These are phyloP conservation scores for Fusarium goolgardi DNA, from an alignment of 2,329 filamentous ascomycete genomes.

Conservation along the genomic window DNA sequence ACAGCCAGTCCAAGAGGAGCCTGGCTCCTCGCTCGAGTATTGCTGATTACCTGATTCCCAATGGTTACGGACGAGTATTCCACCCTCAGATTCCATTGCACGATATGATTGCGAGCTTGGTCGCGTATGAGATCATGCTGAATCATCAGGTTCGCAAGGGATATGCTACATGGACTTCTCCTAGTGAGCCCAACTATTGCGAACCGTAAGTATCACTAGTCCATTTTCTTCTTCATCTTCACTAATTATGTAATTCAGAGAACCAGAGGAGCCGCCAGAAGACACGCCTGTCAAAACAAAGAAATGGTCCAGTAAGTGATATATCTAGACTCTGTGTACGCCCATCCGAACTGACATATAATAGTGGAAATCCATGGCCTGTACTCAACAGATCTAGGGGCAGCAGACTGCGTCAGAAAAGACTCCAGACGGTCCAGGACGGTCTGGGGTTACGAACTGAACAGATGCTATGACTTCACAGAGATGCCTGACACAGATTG, in stretches of 20 bases:
- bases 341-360: neutral
- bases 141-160: neutral
- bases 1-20: neutral
- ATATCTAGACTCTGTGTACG: neutral
- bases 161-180: neutral
- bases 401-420: neutral
- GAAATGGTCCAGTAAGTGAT: neutral
- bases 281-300: neutral
- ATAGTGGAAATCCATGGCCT: neutral
- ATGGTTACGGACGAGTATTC: conserved; percentile 12
- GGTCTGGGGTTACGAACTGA: neutral
- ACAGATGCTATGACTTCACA: neutral
- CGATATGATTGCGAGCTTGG: neutral
- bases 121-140: neutral
- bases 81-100: conserved; percentile 17
- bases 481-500: neutral
- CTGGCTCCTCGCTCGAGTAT: neutral
- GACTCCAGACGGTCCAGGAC: neutral
- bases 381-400: neutral
- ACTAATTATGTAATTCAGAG: neutral
- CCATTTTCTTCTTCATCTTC: neutral
- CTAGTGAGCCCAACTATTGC: neutral
- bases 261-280: neutral
- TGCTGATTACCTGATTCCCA: conserved; percentile 7
- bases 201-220: neutral